Conservation (phyloP, 805 yeast species). For the Candida orba region DNA sequence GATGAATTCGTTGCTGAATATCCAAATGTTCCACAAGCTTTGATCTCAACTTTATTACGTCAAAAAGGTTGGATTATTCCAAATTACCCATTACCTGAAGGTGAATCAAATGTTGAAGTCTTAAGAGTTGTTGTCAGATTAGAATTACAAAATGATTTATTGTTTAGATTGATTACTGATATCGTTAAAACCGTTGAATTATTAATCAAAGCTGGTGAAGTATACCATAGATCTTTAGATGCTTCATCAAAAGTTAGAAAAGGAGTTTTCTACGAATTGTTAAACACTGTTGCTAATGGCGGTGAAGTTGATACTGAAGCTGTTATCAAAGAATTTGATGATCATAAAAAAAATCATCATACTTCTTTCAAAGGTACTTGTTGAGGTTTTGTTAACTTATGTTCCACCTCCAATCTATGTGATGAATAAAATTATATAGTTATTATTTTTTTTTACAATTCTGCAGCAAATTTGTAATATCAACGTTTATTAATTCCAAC, state of each 20-base stretch:
- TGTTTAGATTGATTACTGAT: conserved; percentile 59
- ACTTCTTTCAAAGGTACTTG: conserved; percentile 24
- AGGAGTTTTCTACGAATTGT: conserved; percentile 37
- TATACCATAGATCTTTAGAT: conserved; percentile 13
- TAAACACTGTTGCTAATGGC: conserved; percentile 48
- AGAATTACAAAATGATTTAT: conserved; percentile 52
- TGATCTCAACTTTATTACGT: conserved; percentile 66
- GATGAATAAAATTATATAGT: background rate
- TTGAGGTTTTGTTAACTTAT: background rate
- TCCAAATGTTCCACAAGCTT: conserved; percentile 79
- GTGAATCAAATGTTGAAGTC: conserved; percentile 55
- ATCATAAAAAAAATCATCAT: conserved; percentile 21
- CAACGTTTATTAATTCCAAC: background rate
- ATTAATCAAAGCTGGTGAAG: conserved; percentile 40
- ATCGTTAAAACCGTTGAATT: conserved; percentile 46
- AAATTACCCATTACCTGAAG: conserved; percentile 73
- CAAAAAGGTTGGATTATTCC: conserved; percentile 84
- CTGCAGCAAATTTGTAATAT: background rate
- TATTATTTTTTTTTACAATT: background rate
- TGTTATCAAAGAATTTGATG: conserved; percentile 9
- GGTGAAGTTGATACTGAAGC: conserved; percentile 35
- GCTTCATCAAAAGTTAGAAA: conserved; percentile 16
- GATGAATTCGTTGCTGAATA: conserved; percentile 47
- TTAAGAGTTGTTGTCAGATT: conserved; percentile 78
- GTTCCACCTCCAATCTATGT: background rate